These are phyloP conservation scores for Didymella exigua DNA, from an alignment of 2,329 filamentous ascomycete genomes.

Conservation along the genomic window DNA sequence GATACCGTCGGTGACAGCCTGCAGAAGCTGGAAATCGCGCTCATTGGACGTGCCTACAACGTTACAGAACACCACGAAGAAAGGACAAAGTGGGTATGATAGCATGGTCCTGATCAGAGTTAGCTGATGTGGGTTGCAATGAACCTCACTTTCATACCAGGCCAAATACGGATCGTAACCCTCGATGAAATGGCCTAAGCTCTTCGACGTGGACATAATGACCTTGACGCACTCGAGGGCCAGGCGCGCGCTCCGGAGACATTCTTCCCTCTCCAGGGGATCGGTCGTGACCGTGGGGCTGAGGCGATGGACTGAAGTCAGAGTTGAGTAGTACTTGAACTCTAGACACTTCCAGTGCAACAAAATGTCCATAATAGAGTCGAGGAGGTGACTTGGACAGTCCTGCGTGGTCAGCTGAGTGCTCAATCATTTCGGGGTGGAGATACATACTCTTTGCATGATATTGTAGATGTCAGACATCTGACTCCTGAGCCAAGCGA, in stretches of 20 bases:
- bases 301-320: conserved; percentile 41
- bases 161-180: conserved; percentile 39
- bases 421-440: background rate
- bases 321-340: conserved; percentile 42
- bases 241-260: conserved; percentile 38
- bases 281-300: conserved; percentile 39
- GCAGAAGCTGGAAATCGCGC: conserved; percentile 38
- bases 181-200: conserved; percentile 36
- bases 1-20: conserved; percentile 37
- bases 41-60: conserved; percentile 44
- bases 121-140: conserved; percentile 1
- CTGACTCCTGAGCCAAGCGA: conserved; percentile 26
- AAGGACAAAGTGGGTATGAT: conserved; percentile 42
- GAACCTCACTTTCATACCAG: conserved; percentile 24
- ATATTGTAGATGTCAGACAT: conserved; percentile 31
- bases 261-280: conserved; percentile 37
- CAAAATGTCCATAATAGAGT: conserved; percentile 28
- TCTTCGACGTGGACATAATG: conserved; percentile 32
- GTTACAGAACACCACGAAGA: conserved; percentile 47
- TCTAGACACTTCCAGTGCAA: conserved; percentile 43
- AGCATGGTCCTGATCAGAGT: conserved; percentile 37
- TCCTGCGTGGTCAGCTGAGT: conserved; percentile 20
- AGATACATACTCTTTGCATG: conserved; percentile 30
- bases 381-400: conserved; percentile 24
- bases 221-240: conserved; percentile 38